phyloP scores from a whole-genome alignment of 225 moss, liverwort and hornwort genomes.

The Sphagnum contortum region DNA sequence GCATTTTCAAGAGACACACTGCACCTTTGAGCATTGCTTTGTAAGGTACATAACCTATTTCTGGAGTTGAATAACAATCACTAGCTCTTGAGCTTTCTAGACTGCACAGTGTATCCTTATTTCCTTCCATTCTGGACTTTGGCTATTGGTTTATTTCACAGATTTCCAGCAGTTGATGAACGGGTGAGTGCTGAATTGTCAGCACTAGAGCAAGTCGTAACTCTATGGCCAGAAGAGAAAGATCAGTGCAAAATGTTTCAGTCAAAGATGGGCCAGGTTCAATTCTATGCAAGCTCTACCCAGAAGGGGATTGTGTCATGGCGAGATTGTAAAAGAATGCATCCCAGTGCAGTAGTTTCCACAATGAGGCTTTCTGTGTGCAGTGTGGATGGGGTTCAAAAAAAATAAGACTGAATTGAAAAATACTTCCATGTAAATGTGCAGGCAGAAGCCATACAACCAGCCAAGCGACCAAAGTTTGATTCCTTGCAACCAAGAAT shows the following conservation, averaged over 20 bases:
- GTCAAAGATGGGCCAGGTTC: conserved; percentile 10
- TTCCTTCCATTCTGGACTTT: neutral
- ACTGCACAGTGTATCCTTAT: neutral
- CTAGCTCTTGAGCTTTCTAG: neutral
- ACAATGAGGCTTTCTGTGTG: neutral
- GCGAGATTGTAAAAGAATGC: neutral
- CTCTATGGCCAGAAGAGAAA: conserved; percentile 32
- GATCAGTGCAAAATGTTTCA: conserved; percentile 20
- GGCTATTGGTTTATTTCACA: conserved; percentile 4
- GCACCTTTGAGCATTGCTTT: neutral
- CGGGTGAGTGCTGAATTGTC: conserved; percentile 21
- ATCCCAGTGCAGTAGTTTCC: neutral
- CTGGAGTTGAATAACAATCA: neutral
- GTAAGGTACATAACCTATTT: neutral
- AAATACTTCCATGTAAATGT: too few species aligned
- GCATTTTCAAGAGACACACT: conserved; percentile 3
- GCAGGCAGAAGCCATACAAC: conserved; percentile 12
- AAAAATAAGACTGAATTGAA: conserved; percentile 11
- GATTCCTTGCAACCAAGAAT: conserved; percentile 13
- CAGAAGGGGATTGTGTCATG: neutral
- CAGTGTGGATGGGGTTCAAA: neutral
- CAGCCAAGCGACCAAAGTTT: conserved; percentile 37
- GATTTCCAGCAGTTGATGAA: conserved; percentile 33
- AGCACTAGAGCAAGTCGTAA: conserved; percentile 21
- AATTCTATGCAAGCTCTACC: neutral